Evolutionary conservation across 2,329 filamentous ascomycete genomes (phyloP).

Genomic region (Neonectria ditissima): DNA sequence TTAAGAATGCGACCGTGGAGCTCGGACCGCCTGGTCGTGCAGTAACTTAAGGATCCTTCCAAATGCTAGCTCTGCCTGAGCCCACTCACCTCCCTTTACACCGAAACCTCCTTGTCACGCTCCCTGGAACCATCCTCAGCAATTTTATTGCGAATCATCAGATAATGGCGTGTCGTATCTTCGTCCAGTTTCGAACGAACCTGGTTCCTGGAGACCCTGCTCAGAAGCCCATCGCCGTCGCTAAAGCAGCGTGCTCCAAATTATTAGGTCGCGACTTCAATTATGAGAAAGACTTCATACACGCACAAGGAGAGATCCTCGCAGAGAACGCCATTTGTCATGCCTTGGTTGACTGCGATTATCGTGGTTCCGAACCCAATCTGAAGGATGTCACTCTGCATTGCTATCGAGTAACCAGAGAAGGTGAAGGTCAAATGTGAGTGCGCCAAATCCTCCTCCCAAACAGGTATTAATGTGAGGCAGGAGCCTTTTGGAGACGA

Average conservation of each 20-base stretch:
- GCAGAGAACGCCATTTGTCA: background rate
- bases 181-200: background rate
- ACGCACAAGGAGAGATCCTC: background rate
- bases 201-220: background rate
- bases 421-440: background rate
- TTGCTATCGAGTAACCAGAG: background rate
- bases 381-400: background rate
- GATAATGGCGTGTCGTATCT: background rate
- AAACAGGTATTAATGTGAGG: background rate
- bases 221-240: background rate
- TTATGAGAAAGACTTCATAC: background rate
- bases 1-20: no score
- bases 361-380: background rate
- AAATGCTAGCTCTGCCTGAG: background rate
- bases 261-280: background rate
- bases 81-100: background rate
- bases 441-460: background rate
- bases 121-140: background rate
- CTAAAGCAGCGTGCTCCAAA: background rate
- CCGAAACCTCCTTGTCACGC: background rate
- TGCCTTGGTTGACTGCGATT: background rate
- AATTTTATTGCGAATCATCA: background rate
- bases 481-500: background rate
- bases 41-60: no score
- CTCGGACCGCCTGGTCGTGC: no score